A percentile compares a stretch with the other conserved stretches of the same genome.
These are phyloP conservation scores for Nigrospora osmanthi DNA, from an alignment of 2,329 filamentous ascomycete species.

Conservation along the genomic window DNA sequence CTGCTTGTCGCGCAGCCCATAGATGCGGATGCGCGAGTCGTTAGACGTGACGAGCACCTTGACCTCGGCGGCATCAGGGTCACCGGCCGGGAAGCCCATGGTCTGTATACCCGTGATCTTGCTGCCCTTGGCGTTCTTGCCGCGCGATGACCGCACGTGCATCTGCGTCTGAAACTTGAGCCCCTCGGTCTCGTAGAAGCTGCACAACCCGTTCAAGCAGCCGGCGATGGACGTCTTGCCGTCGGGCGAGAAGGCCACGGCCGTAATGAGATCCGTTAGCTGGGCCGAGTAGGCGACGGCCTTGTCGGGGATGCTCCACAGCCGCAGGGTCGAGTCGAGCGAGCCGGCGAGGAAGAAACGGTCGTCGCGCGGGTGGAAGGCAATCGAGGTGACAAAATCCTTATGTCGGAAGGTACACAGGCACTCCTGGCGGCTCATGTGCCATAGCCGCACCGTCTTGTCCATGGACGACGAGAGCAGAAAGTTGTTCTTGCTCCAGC, in stretches of 20 bases:
- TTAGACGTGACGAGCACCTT: constrained; percentile 91
- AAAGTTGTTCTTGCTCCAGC: constrained; percentile 99
- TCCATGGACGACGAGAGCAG: constrained; percentile 95
- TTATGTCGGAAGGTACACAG: constrained; percentile 90
- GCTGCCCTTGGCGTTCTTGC: constrained; percentile 90
- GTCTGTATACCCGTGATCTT: constrained; percentile 95
- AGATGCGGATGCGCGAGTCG: constrained; percentile 84
- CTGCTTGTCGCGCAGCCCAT: constrained; percentile 77
- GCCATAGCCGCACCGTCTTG: constrained; percentile 93
- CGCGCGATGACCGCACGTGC: constrained; percentile 85
- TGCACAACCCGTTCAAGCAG: constrained; percentile 74
- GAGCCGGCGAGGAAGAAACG: constrained; percentile 95
- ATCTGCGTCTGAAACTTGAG: constrained; percentile 78
- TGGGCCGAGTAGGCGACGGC: constrained; percentile 76
- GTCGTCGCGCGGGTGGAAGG: constrained; percentile 91
- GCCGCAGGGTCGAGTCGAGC: constrained; percentile 74
- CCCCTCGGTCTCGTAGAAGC: constrained; percentile 89
- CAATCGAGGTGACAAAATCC: constrained; percentile 90
- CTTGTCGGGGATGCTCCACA: constrained; percentile 98
- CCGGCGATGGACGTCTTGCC: constrained; percentile 86
- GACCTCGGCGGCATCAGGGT: constrained; percentile 50
- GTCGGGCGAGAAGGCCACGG: constrained; percentile 88
- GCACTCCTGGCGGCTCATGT: constrained; percentile 76
- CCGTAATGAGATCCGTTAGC: constrained; percentile 82
- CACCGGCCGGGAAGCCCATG: constrained; percentile 44